Percentiles rank a stretch among this genome's conserved stretches.
These are phyloP conservation scores for Schizosaccharomyces versatilis DNA, from an alignment of 1,139 yeast species.

Conservation along the genomic window DNA sequence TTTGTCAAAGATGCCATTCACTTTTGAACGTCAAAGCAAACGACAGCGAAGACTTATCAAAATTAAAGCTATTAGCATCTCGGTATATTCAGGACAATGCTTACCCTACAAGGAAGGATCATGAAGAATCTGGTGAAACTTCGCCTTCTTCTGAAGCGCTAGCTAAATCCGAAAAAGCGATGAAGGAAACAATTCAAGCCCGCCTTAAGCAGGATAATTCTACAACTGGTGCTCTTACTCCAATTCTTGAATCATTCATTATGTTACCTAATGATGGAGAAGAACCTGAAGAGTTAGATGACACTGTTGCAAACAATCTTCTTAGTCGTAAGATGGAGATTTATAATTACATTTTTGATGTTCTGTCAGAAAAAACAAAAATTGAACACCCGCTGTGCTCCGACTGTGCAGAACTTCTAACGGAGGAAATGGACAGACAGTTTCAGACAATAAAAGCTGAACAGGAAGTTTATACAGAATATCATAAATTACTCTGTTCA, in stretches of 20 bases:
- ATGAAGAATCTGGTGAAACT: not conserved
- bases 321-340: constrained; percentile 1
- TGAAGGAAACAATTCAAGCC: too few species aligned
- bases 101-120: too few species aligned
- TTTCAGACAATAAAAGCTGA: constrained; percentile 59
- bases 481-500: not conserved
- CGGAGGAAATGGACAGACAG: constrained; percentile 42
- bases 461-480: constrained; percentile 38
- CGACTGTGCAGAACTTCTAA: constrained; percentile 52
- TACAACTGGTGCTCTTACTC: not conserved
- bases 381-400: constrained; percentile 76
- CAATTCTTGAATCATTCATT: constrained; percentile 1
- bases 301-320: not conserved
- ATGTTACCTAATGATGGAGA: not conserved
- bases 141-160: not conserved
- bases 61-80: not conserved
- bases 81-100: too few species aligned
- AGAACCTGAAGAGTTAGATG: not conserved
- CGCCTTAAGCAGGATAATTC: too few species aligned
- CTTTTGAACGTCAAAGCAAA: not conserved
- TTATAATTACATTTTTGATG: constrained; percentile 19
- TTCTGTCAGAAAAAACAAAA: constrained; percentile 46
- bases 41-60: not conserved
- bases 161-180: too few species aligned
- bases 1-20: constrained; percentile 1